phyloP scores from a whole-genome alignment of 768 basidiomycete species.

The Lactifluus volemus region DNA sequence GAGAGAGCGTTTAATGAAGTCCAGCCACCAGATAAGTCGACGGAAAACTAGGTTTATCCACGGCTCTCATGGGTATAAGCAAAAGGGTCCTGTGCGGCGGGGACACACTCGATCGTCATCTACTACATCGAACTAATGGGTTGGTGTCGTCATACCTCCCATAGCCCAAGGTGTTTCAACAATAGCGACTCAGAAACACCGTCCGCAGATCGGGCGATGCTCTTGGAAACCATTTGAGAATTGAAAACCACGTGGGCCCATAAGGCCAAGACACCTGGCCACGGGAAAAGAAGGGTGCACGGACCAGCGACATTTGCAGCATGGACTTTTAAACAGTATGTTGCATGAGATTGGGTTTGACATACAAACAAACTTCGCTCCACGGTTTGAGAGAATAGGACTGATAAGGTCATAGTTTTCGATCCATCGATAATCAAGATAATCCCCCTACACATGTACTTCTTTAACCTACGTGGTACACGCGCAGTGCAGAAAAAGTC shows the following conservation, averaged over 20 bases:
- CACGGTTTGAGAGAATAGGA: neutral
- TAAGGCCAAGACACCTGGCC: neutral
- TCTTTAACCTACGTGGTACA: neutral
- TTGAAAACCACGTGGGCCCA: neutral
- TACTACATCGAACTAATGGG: neutral
- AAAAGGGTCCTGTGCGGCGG: neutral
- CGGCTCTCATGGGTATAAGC: neutral
- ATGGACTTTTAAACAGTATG: neutral
- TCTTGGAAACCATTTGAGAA: neutral
- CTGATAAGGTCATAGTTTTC: neutral
- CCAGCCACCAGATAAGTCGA: neutral
- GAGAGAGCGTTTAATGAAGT: neutral
- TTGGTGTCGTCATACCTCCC: neutral
- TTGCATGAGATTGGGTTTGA: neutral
- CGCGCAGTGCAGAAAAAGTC: neutral
- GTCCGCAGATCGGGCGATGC: neutral
- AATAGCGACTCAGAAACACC: neutral
- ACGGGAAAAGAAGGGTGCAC: neutral
- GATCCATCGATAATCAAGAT: conserved; percentile 17
- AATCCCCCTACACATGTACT: neutral
- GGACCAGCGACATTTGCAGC: neutral
- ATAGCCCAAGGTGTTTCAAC: neutral
- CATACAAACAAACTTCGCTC: neutral
- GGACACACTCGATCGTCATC: neutral
- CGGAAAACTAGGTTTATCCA: neutral